Percentiles rank a stretch among this genome's conserved stretches.
These are phyloP conservation scores for Fusarium nodosum DNA, from an alignment of 2,329 filamentous ascomycete genomes.

Conservation along the genomic window DNA sequence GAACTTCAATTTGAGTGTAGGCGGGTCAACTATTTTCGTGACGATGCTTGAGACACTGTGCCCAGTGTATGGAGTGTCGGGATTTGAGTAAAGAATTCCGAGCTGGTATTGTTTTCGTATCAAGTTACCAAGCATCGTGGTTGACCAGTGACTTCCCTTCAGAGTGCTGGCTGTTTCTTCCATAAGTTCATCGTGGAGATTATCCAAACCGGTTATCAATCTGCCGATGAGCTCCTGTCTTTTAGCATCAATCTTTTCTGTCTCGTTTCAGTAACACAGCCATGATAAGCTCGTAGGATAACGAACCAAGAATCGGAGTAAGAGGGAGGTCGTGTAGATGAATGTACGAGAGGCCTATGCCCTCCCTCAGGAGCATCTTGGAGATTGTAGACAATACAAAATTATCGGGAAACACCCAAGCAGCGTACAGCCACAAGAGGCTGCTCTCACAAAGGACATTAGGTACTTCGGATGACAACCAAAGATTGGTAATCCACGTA, in stretches of 20 bases:
- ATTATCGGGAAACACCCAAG: neutral
- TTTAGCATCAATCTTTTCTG: neutral
- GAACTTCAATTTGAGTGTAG: too few species aligned
- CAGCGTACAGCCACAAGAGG: neutral
- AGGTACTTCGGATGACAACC: accelerated
- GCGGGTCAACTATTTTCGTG: neutral
- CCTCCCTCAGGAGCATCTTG: accelerated
- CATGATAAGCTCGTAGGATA: accelerated
- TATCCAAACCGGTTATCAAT: accelerated
- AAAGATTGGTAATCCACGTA: accelerated
- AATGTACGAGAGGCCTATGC: accelerated
- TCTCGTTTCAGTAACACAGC: neutral
- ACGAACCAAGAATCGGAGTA: neutral
- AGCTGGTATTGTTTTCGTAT: neutral
- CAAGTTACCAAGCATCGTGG: neutral
- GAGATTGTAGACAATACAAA: accelerated
- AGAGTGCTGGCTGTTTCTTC: too few species aligned
- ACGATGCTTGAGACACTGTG: neutral
- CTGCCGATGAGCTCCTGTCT: neutral
- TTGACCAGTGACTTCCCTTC: neutral
- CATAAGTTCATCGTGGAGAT: neutral
- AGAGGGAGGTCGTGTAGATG: neutral
- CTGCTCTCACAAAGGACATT: accelerated
- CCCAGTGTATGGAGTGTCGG: neutral
- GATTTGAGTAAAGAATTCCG: accelerated